Evolutionary conservation across 2,329 filamentous ascomycete species (phyloP).

Genomic region (Trichoderma sp.): DNA sequence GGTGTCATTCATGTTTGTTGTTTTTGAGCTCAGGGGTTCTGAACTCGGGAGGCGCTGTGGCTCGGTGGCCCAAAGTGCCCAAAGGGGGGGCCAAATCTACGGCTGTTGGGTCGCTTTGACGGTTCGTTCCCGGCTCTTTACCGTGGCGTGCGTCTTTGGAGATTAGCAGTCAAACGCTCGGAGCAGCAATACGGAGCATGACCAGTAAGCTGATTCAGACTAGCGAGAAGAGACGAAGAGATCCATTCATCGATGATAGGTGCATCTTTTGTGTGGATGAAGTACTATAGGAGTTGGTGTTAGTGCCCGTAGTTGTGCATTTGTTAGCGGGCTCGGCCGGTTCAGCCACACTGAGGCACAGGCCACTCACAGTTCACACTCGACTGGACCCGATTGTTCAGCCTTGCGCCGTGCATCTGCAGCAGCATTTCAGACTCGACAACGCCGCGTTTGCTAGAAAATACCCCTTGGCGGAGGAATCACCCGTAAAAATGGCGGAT

Average conservation of each 20-base stretch:
- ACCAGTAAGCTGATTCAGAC: constrained; percentile 12
- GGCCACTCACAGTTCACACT: constrained; percentile 4
- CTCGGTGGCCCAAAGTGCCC: background rate
- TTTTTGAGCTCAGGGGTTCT: background rate
- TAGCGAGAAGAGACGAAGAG: background rate
- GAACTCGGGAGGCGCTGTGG: background rate
- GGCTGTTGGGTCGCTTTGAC: background rate
- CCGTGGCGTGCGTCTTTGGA: constrained; percentile 11
- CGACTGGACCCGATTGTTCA: background rate
- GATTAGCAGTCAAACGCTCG: background rate
- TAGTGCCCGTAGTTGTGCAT: background rate
- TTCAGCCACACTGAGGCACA: constrained; percentile 17
- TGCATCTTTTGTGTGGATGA: background rate
- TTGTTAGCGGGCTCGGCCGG: background rate
- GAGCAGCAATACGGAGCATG: background rate
- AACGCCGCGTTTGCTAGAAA: background rate
- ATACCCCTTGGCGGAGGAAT: background rate
- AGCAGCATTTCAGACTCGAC: constrained; percentile 15
- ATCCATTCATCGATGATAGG: background rate
- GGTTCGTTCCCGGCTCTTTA: constrained; percentile 20
- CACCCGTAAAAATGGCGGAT: constrained; percentile 58
- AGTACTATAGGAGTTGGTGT: too few relatives aligned
- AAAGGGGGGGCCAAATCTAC: constrained; percentile 3
- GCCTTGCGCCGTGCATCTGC: constrained; percentile 8
- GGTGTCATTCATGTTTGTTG: background rate